These are phyloP conservation scores for Exserohilum rostratum DNA, from an alignment of 2,329 filamentous ascomycete species.

Conservation along the genomic window DNA sequence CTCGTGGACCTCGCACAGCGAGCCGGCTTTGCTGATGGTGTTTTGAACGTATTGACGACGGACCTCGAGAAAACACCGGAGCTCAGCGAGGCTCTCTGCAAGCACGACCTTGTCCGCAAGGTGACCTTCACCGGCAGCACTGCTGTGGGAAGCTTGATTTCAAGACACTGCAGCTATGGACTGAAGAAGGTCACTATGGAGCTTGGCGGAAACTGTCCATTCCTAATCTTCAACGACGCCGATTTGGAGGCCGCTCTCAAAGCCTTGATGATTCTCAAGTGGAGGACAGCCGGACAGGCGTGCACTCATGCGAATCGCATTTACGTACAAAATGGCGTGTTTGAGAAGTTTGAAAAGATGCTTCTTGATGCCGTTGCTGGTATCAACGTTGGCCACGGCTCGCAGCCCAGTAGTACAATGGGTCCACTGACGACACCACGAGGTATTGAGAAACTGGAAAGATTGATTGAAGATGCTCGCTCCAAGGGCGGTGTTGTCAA, in stretches of 20 bases:
- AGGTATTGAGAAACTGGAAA: not conserved
- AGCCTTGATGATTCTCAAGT: constrained; percentile 19
- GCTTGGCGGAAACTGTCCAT: constrained; percentile 66
- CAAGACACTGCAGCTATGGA: constrained; percentile 59
- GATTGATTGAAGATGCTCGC: not conserved
- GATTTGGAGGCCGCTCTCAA: constrained; percentile 57
- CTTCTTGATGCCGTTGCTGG: constrained; percentile 51
- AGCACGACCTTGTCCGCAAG: constrained; percentile 60
- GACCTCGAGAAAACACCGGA: constrained; percentile 56
- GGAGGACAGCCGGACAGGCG: constrained; percentile 14
- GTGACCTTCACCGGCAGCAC: constrained; percentile 61
- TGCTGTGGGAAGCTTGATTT: constrained; percentile 64
- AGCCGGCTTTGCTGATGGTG: constrained; percentile 56
- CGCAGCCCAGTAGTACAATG: constrained; percentile 57
- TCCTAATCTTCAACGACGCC: constrained; percentile 66
- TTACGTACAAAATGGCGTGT: constrained; percentile 53
- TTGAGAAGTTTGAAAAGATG: constrained; percentile 40
- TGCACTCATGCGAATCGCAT: constrained; percentile 52
- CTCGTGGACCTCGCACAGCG: constrained; percentile 59
- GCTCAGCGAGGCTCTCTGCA: constrained; percentile 57
- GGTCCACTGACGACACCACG: constrained; percentile 49
- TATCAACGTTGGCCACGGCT: constrained; percentile 57
- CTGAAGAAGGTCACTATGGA: constrained; percentile 67
- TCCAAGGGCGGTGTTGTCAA: constrained; percentile 42
- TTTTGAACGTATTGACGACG: constrained; percentile 63